phyloP scores from a whole-genome alignment of 2,329 filamentous ascomycete species.

The Albophoma yamanashiensis region DNA sequence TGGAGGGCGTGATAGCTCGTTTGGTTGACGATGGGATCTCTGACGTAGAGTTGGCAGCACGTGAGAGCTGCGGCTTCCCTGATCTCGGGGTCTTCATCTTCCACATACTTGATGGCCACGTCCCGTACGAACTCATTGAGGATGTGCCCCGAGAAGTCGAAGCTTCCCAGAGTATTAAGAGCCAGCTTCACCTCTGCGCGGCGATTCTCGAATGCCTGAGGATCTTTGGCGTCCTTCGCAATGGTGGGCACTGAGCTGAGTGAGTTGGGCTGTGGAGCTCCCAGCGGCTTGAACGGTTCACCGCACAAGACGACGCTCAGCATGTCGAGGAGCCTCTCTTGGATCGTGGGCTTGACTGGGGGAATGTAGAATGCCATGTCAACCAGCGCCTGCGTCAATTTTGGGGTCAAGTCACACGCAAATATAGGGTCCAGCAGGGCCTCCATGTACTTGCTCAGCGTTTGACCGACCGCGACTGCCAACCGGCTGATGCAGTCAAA shows the following conservation, averaged over 20 bases:
- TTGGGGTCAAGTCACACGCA: conserved; percentile 86
- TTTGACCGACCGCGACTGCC: conserved; percentile 89
- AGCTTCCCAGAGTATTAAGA: conserved; percentile 91
- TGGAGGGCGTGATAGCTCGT: conserved; percentile 95
- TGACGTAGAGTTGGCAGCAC: conserved; percentile 93
- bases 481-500: conserved; percentile 98
- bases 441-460: conserved; percentile 97
- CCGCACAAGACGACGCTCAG: conserved; percentile 89
- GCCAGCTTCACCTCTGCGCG: conserved; percentile 88
- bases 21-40: conserved; percentile 95
- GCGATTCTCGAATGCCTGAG: conserved; percentile 65
- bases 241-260: conserved; percentile 72
- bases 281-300: conserved; percentile 82
- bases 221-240: conserved; percentile 77
- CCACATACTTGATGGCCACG: conserved; percentile 95
- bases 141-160: conserved; percentile 87
- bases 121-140: conserved; percentile 98
- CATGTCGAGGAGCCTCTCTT: conserved; percentile 89
- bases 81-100: conserved; percentile 89
- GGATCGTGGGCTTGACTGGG: conserved; percentile 83
- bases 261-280: conserved; percentile 76
- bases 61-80: conserved; percentile 91
- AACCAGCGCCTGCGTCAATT: conserved; percentile 87
- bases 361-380: conserved; percentile 99
- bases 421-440: conserved; percentile 92